Evolutionary conservation across 2,329 filamentous ascomycete genomes (phyloP), one percentile per base, ranked within the genome.

Genomic region (Blumeria hordei): DNA sequence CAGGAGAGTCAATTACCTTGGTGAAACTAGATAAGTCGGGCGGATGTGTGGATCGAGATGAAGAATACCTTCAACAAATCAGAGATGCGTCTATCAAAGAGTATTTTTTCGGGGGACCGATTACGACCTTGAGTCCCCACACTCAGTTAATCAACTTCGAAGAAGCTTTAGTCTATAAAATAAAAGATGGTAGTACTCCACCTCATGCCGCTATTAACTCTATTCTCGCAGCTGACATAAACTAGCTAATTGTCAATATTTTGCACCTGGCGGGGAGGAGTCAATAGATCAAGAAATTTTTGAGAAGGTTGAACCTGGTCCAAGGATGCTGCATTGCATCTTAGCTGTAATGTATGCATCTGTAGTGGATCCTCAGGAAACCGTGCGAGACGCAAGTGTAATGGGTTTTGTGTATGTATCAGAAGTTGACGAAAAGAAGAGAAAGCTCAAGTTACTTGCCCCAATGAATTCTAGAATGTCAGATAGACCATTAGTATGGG

Each of bases 401-500:
- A 83, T 93, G 75, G 92, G 92, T 0, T 98, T 94, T 64, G 76
- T 95, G 34, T 95, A 94, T 64, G 84, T 96, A 14, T 83, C 86
- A 0, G 86, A 94, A 58, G 86, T 96, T 3, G 88, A 98, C 64
- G 84, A 86, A 64, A 81, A 83, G 61, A 84, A 84, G 67, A 80
- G 80, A 60, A 84, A 85, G 66, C 73, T 95, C 35, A 83, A 85
- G 64, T 72, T 96, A 18, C 70, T 98, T 57, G 81, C 85, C 16
- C 92, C 92, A 1, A 80, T 94, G 58, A 85, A 84, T 54, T 88
- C 88, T 2, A 75, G 84, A 57, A 73, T 94, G 57, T 87, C 86
- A 0, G 78, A 83, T 60, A 75, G 81, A 64, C 88, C 90, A 5
- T 71, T 96, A 63, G 73, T 96, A 16, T 83, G 85, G 80, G 88